Percentiles rank a stretch among this genome's conserved stretches.
These are phyloP conservation scores for Phylloporus arenicola DNA, from an alignment of 768 basidiomycete species.

Conservation along the genomic window DNA sequence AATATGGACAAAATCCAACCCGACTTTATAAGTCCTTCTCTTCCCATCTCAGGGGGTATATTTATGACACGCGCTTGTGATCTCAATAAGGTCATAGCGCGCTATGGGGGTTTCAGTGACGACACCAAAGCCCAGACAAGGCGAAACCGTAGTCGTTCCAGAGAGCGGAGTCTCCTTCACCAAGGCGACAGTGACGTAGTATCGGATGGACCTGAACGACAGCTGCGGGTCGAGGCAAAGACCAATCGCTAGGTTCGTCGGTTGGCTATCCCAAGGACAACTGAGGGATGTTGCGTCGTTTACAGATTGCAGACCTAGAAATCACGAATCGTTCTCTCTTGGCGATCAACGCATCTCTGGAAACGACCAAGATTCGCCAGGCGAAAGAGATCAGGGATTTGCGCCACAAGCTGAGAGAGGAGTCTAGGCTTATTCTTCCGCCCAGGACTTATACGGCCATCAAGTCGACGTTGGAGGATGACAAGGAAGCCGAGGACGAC, in stretches of 20 bases:
- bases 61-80: no score
- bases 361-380: conserved; percentile 74
- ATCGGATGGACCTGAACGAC: conserved; percentile 38
- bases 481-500: conserved; percentile 28
- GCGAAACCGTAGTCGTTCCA: conserved; percentile 20
- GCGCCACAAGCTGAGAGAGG: conserved; percentile 74
- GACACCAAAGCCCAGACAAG: conserved; percentile 9
- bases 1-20: no score
- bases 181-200: conserved; percentile 33
- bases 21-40: no score
- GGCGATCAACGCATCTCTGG: no score
- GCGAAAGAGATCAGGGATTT: conserved; percentile 83
- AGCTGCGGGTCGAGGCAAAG: conserved; percentile 68
- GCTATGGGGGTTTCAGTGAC: no score
- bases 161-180: conserved; percentile 12
- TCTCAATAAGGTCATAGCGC: no score
- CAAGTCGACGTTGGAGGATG: conserved; percentile 43
- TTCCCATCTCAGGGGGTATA: no score
- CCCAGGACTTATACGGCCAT: conserved; percentile 55
- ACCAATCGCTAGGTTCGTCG: conserved; percentile 74
- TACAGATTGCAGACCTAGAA: conserved; percentile 85
- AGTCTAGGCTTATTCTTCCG: conserved; percentile 73
- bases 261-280: neutral
- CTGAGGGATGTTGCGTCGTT: conserved; percentile 1
- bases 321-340: conserved; percentile 84